Conservation (phyloP, 345 rosid genomes). For the Clausena lansium region DNA sequence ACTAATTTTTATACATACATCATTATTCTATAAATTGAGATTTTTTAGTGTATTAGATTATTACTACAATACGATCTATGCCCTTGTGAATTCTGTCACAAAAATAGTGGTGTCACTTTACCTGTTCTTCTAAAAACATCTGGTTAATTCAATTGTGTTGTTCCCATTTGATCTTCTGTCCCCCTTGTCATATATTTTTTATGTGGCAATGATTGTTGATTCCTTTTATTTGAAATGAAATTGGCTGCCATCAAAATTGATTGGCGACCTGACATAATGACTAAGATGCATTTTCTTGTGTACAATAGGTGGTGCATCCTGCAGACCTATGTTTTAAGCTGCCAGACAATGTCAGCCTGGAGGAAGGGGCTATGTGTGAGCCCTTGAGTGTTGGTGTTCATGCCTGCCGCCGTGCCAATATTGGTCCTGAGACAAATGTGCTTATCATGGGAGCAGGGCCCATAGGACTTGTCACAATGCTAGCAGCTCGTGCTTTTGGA, state of each 20-base stretch:
- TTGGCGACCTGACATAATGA: not conserved
- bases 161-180: not conserved
- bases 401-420: constrained; percentile 82
- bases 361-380: constrained; percentile 98
- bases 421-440: constrained; percentile 69
- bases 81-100: not conserved
- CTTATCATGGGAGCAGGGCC: constrained; percentile 92
- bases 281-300: not conserved
- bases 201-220: not conserved
- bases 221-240: not conserved
- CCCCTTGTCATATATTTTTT: not conserved
- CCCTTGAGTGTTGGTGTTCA: constrained; percentile 93
- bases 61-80: not conserved
- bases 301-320: constrained; percentile 84
- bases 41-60: not conserved
- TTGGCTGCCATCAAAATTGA: constrained; percentile 3
- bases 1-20: no score
- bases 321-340: constrained; percentile 84
- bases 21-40: not conserved
- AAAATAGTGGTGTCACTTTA: not conserved
- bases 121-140: not conserved
- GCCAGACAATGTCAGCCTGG: constrained; percentile 86
- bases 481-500: constrained; percentile 90
- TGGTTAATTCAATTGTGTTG: not conserved
- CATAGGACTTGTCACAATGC: constrained; percentile 83